A percentile compares a stretch with the other conserved stretches of the same genome.
These are phyloP conservation scores for Corymbia calophylla DNA, from an alignment of 441 rosid species.

Conservation along the genomic window DNA sequence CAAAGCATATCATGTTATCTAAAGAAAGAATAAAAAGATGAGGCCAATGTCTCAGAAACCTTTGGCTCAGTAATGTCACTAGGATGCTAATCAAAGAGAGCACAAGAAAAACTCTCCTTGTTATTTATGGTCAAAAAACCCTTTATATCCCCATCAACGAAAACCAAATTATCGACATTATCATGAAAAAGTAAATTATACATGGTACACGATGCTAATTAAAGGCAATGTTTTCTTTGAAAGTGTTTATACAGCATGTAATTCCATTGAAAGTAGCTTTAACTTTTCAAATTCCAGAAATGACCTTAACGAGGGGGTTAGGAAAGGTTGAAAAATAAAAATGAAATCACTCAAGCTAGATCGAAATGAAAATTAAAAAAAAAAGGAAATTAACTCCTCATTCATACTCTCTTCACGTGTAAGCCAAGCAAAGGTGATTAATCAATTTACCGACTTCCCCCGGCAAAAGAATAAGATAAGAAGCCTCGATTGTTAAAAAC, in stretches of 20 bases:
- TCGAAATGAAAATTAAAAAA: neutral
- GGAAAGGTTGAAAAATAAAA: neutral
- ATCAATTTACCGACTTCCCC: neutral
- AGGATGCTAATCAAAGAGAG: neutral
- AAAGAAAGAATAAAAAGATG: neutral
- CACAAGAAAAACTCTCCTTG: neutral
- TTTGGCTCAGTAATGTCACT: accelerated
- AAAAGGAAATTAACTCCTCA: neutral
- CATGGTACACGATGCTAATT: accelerated
- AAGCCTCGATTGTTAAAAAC: neutral
- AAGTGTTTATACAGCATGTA: neutral
- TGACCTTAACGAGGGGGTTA: neutral
- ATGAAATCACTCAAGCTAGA: neutral
- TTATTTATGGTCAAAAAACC: neutral
- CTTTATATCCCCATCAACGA: neutral
- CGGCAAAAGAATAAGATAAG: neutral
- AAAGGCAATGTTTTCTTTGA: neutral
- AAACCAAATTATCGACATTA: neutral
- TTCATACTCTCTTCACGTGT: neutral
- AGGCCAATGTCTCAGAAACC: neutral
- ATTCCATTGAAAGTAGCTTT: neutral
- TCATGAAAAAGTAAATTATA: neutral
- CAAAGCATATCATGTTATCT: neutral
- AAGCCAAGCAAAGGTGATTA: neutral
- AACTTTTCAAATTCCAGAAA: neutral